phyloP scores from a whole-genome alignment of 345 rosid genomes.

The Citrus medica region DNA sequence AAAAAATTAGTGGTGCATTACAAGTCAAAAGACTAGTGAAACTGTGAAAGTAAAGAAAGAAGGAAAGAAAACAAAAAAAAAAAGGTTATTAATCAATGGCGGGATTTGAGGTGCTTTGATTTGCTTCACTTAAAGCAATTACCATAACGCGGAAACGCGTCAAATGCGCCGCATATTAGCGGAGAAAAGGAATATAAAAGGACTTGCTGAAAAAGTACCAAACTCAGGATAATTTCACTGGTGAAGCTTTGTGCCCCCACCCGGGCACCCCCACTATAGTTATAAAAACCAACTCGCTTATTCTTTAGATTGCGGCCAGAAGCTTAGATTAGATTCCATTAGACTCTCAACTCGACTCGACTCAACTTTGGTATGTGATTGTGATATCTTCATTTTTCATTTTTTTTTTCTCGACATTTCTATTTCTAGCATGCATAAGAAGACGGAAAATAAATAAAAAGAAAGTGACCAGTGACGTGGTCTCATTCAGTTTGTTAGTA shows the following conservation, averaged over 20 bases:
- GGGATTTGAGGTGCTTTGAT: conserved; percentile 1
- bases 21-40: conserved; percentile 3
- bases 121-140: conserved; percentile 31
- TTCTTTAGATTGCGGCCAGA: conserved; percentile 7
- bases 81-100: conserved; percentile 4
- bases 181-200: background rate
- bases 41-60: too few relatives aligned
- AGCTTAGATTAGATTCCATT: background rate
- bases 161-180: conserved; percentile 20
- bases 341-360: too few relatives aligned
- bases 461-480: background rate
- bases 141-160: conserved; percentile 47
- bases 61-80: background rate
- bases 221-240: background rate
- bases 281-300: background rate
- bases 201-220: too few relatives aligned
- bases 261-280: background rate
- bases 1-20: background rate
- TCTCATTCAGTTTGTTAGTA: conserved; percentile 7
- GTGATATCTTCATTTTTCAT: background rate
- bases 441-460: background rate
- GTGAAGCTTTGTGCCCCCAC: conserved; percentile 10
- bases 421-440: conserved; percentile 2
- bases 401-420: background rate
- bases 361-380: background rate